A percentile compares a stretch with the other conserved stretches of the same genome.
phyloP scores from a whole-genome alignment of 306 rosid genomes.

The Corylus americana region DNA sequence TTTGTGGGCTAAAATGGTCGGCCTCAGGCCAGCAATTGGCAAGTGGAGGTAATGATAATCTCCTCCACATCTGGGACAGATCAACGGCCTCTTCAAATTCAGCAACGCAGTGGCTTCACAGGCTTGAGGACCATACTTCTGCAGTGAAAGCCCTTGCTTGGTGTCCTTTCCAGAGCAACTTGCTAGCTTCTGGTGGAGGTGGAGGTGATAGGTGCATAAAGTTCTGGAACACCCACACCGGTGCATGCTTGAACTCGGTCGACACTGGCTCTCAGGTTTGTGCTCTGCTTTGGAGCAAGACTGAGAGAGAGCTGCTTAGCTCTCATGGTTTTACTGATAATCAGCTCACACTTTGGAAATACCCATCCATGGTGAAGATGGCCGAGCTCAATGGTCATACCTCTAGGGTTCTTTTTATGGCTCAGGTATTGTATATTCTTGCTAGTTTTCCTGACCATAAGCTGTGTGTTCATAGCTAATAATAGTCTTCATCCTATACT shows the following conservation, averaged over 20 bases:
- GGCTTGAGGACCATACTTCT: conserved; percentile 53
- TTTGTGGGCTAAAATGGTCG: conserved; percentile 86
- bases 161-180: conserved; percentile 77
- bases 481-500: background rate
- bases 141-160: conserved; percentile 68
- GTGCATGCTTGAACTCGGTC: conserved; percentile 71
- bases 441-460: background rate
- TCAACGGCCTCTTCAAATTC: conserved; percentile 54
- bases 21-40: conserved; percentile 75
- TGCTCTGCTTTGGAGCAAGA: conserved; percentile 72
- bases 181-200: conserved; percentile 56
- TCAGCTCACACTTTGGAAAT: conserved; percentile 77
- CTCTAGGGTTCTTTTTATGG: conserved; percentile 67
- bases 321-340: conserved; percentile 77
- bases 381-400: conserved; percentile 80
- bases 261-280: conserved; percentile 33
- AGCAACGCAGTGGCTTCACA: conserved; percentile 56
- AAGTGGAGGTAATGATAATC: conserved; percentile 79
- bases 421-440: background rate
- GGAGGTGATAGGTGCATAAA: conserved; percentile 50
- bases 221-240: conserved; percentile 62
- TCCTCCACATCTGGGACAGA: conserved; percentile 68
- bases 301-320: conserved; percentile 87
- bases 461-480: background rate
- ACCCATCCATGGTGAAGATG: conserved; percentile 4